Evolutionary conservation across 371 early-diverging fungal species (phyloP), one percentile per base, ranked within the genome.

Genomic region (Mucor irregularis): DNA sequence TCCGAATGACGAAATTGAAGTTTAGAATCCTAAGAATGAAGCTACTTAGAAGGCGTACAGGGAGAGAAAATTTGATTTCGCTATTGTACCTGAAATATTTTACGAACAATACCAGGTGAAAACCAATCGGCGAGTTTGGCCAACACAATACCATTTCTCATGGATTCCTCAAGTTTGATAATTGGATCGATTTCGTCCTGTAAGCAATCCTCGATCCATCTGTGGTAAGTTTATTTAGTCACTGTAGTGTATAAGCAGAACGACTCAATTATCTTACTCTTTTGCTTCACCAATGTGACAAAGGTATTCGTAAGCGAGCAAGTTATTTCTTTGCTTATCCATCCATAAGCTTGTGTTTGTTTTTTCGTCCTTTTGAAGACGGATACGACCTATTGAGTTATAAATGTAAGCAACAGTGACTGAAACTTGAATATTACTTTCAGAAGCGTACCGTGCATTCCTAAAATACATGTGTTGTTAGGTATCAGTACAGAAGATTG

Each of bases 241-340:
- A n/a, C n/a, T n/a, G n/a, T n/a, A n/a, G n/a, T n/a, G n/a, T n/a
- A n/a, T n/a, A n/a, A n/a, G n/a, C n/a, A n/a, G n/a, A n/a, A n/a
- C n/a, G n/a, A n/a, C n/a, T n/a, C n/a, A n/a, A 11, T 43, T 26
- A 9, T 6, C 45, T 69, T 87, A 98, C 89, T 98, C 94, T 83
- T 97, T 97, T 4, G 99, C 99, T 83, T 99, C 99, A 54, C 96
- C 96, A 50, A 99, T 90, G 56, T 97, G 98, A 63, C 99, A 99
- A 9, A 99, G 83, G 63, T 99, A 99, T 72, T 99, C 99, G 73
- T 99, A 99, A 2, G 98, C 97, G 48, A 91, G 90, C 35, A 98
- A 73, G 43, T 94, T 92, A 37, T 86, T 83, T 54, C 99, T 85
- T 73, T 97, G 92, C 25, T 83, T 77, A 67, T 99, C 99, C 89